Conservation (phyloP, 1,139 yeast genomes). For the Debaryomyces robertsiae region DNA sequence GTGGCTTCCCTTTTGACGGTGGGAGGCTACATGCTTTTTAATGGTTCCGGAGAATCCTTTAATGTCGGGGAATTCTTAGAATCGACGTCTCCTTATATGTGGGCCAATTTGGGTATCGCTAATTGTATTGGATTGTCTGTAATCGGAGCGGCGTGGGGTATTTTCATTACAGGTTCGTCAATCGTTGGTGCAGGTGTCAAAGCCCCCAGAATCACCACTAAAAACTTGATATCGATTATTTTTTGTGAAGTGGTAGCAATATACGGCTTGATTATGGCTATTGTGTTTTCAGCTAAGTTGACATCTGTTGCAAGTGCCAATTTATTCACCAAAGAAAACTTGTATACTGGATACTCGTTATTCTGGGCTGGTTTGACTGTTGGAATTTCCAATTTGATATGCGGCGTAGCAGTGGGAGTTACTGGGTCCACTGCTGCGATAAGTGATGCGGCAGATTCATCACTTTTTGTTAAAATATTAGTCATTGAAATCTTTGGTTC, state of each 20-base stretch:
- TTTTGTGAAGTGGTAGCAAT: constrained; percentile 99
- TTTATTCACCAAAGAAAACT: constrained; percentile 76
- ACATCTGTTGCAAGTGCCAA: constrained; percentile 65
- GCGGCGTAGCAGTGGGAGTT: constrained; percentile 97
- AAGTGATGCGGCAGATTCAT: constrained; percentile 96
- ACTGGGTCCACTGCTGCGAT: constrained; percentile 99
- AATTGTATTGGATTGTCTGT: constrained; percentile 92
- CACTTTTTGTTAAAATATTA: constrained; percentile 91
- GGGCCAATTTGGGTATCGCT: constrained; percentile 95
- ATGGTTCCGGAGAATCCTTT: constrained; percentile 88
- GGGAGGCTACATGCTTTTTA: constrained; percentile 76
- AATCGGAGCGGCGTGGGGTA: constrained; percentile 99
- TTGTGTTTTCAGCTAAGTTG: constrained; percentile 91
- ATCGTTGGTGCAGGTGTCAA: constrained; percentile 98
- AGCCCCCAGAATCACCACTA: constrained; percentile 96
- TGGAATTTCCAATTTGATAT: constrained; percentile 87
- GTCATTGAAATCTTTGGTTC: constrained; percentile 98
- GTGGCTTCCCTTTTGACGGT: constrained; percentile 37
- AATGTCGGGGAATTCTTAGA: constrained; percentile 86
- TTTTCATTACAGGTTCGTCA: constrained; percentile 92
- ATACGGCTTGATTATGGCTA: constrained; percentile 96
- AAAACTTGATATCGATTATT: constrained; percentile 92
- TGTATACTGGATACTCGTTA: constrained; percentile 90
- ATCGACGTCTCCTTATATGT: constrained; percentile 90
- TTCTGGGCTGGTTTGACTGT: constrained; percentile 99